Conservation (phyloP, 257 asterid genomes). For the Marsdenia floribunda region DNA sequence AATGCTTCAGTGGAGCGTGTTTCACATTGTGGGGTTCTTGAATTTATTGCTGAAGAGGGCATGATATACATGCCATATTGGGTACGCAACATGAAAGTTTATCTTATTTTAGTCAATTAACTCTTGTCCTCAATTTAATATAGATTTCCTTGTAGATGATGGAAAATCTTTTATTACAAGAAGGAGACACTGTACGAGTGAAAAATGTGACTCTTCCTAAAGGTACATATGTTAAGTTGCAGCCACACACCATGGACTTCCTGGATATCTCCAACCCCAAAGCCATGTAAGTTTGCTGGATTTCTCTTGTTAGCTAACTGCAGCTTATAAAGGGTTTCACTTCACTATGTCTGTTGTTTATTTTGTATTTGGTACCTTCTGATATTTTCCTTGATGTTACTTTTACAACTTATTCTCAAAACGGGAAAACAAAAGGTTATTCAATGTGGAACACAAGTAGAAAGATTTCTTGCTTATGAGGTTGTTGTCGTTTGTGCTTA, state of each 20-base stretch:
- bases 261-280: conserved; percentile 16
- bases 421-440: not conserved
- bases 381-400: not conserved
- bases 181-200: conserved; percentile 82
- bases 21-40: conserved; percentile 98
- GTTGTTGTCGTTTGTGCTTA: not conserved
- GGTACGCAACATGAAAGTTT: conserved; percentile 41
- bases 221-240: conserved; percentile 91
- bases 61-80: conserved; percentile 98
- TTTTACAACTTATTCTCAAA: not conserved
- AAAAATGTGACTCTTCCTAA: conserved; percentile 92
- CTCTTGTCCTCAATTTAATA: conserved; percentile 10
- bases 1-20: conserved; percentile 65
- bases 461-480: not conserved
- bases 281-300: conserved; percentile 18
- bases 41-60: conserved; percentile 99
- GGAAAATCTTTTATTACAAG: conserved; percentile 91
- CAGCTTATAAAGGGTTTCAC: not conserved
- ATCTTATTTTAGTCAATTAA: conserved; percentile 11
- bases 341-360: not conserved
- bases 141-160: conserved; percentile 61
- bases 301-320: not conserved
- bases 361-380: not conserved
- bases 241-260: conserved; percentile 56
- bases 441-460: not conserved